These are phyloP conservation scores for Colletotrichum incanum DNA, from an alignment of 2,329 filamentous ascomycete species.

Conservation along the genomic window DNA sequence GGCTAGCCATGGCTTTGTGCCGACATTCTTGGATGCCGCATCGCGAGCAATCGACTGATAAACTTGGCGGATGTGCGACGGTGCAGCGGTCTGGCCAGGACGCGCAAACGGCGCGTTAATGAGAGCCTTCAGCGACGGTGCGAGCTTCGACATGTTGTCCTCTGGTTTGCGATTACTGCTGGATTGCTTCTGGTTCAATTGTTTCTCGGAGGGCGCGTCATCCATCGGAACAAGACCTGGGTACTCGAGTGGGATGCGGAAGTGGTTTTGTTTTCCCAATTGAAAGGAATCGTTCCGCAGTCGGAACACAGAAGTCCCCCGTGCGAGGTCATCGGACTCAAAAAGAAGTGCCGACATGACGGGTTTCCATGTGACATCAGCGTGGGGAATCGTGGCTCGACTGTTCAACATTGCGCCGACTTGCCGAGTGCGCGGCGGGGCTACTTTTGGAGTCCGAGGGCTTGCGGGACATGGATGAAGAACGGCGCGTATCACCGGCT, in stretches of 20 bases:
- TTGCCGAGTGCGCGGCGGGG: constrained; percentile 28
- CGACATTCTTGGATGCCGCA: constrained; percentile 74
- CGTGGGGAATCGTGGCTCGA: constrained; percentile 11
- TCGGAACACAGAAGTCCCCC: constrained; percentile 32
- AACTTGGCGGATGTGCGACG: constrained; percentile 74
- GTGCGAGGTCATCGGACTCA: neutral
- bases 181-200: neutral
- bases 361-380: constrained; percentile 37
- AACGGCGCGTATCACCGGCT: constrained; percentile 18
- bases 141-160: constrained; percentile 79
- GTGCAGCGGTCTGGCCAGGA: constrained; percentile 76
- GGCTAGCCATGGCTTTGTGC: constrained; percentile 76
- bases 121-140: constrained; percentile 78
- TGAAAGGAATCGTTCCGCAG: constrained; percentile 26
- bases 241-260: constrained; percentile 11
- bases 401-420: constrained; percentile 32
- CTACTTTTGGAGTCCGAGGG: constrained; percentile 35
- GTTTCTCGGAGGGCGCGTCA: constrained; percentile 17
- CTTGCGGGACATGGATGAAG: neutral
- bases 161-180: constrained; percentile 7
- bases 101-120: constrained; percentile 79
- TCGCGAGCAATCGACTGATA: constrained; percentile 76
- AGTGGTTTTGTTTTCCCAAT: constrained; percentile 35
- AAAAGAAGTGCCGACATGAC: constrained; percentile 27
- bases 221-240: constrained; percentile 23